Base-by-base conservation (phyloP, 1,284 basidiomycete genomes). In the Ustilago vetiveriae region DNA sequence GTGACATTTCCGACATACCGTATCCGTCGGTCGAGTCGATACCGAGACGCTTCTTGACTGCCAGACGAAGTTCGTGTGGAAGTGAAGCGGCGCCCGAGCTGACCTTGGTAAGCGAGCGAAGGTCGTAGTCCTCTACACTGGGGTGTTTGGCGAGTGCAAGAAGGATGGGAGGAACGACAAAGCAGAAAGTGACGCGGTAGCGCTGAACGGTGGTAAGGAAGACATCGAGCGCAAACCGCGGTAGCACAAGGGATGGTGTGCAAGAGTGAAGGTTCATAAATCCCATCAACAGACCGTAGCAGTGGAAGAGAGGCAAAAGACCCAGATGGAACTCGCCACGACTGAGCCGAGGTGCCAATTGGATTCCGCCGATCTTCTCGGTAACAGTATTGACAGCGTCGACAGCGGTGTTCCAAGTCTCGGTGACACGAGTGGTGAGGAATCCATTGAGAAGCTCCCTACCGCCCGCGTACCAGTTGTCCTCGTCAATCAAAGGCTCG, bases 1-100 rank as follows among this genome's bases (percentile, higher is more conserved):
- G 79, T 5, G 76, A 78, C 76, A 80, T 81, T 46, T 81, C 79
- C 1, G 73, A 76, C 79, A 81, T 80, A 27, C 79, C 79, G 52
- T 80, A 81, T 2, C 76, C 79, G 44, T 81, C 77, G 9, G 79
- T 81, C 14, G 71, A 67, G 1, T 36, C 35, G 44, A 80, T 75
- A n/a, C 65, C 60, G 19, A 74, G 64, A 27, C 71, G 65, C 52
- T 75, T 59, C 36, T 62, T 40, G n/a, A 81, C 71, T 9, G 72
- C 58, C 1, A 48, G 37, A 17, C 65, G 64, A 0, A 81, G 70
- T 48, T 79, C 69, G 16, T 55, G 42, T 0, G 77, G 69, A 2
- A 81, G 58, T 4, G 57, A 58, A 1, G 79, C 78, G 10, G 79
- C 79, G 17, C 79, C 79, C 14, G 69, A 74, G 37, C 71, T 74